These are phyloP conservation scores for Lachancea thermotolerans DNA, from an alignment of 805 yeast genomes.

Conservation along the genomic window DNA sequence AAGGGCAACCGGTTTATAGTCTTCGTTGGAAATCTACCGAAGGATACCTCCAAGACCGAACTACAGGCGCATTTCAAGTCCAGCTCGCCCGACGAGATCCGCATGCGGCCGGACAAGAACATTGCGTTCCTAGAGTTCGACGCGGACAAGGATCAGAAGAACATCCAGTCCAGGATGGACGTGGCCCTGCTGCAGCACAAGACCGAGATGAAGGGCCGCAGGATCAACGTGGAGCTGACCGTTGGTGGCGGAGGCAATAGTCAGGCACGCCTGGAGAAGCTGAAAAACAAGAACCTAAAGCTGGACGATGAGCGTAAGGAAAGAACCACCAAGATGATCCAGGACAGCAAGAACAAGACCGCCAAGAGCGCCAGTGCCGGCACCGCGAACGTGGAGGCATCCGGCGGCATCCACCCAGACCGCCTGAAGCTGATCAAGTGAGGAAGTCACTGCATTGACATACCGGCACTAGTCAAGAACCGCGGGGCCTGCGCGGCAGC, in stretches of 20 bases:
- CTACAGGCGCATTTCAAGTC: constrained; percentile 66
- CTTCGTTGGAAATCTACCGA: constrained; percentile 89
- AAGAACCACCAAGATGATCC: constrained; percentile 44
- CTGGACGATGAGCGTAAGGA: constrained; percentile 62
- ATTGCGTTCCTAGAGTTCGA: constrained; percentile 87
- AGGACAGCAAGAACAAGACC: constrained; percentile 34
- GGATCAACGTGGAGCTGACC: constrained; percentile 90
- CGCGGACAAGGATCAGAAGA: constrained; percentile 36
- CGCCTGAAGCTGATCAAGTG: constrained; percentile 4
- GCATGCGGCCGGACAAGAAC: constrained; percentile 80
- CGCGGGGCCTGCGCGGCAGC: no score
- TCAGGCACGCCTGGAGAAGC: constrained; percentile 54
- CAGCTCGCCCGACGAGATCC: constrained; percentile 63
- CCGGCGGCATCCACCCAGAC: constrained; percentile 37
- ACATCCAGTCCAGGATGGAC: constrained; percentile 75
- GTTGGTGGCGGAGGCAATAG: constrained; percentile 98
- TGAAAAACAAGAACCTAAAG: constrained; percentile 72
- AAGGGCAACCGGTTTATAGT: constrained; percentile 64
- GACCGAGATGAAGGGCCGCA: constrained; percentile 57
- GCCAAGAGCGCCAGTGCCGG: constrained; percentile 10
- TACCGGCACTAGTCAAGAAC: no score
- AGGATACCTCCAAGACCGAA: constrained; percentile 54
- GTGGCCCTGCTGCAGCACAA: constrained; percentile 81
- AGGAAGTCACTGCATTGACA: not conserved
- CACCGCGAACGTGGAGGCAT: constrained; percentile 31